Evolutionary conservation across 2,329 filamentous ascomycete species (phyloP).

Genomic region (Claviceps sp.): DNA sequence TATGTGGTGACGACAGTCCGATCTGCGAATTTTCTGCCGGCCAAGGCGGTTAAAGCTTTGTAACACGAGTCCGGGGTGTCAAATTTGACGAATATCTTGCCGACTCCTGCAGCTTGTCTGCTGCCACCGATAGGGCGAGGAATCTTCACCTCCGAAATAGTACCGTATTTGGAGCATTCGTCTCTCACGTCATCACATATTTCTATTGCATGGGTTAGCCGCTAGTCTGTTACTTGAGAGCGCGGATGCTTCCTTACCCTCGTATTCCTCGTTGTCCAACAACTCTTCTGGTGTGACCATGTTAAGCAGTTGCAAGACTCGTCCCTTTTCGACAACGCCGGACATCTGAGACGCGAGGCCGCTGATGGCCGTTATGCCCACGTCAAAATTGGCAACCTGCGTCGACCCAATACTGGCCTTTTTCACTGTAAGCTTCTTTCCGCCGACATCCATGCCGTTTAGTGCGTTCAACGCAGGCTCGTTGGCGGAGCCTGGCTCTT

Average conservation of each 20-base stretch:
- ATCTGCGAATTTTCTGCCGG: slow-evolving; percentile 90
- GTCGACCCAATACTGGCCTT: slow-evolving; percentile 88
- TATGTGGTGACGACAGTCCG: slow-evolving; percentile 93
- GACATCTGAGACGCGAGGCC: slow-evolving; percentile 88
- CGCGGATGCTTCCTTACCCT: slow-evolving; percentile 45
- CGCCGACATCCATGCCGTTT: slow-evolving; percentile 86
- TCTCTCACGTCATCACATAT: slow-evolving; percentile 90
- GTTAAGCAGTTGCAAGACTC: slow-evolving; percentile 86
- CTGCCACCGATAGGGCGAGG: slow-evolving; percentile 74
- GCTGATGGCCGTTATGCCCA: slow-evolving; percentile 95
- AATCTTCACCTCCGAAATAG: slow-evolving; percentile 78
- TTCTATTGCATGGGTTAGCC: slow-evolving; percentile 42
- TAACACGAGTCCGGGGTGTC: slow-evolving; percentile 64
- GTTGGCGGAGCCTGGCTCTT: slow-evolving; percentile 56
- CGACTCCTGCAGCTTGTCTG: slow-evolving; percentile 76
- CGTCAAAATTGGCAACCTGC: slow-evolving; percentile 84
- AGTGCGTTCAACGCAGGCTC: slow-evolving; percentile 80
- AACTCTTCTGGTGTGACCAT: slow-evolving; percentile 97
- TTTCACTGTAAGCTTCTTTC: slow-evolving; percentile 69
- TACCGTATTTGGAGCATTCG: slow-evolving; percentile 85
- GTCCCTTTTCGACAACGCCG: slow-evolving; percentile 62
- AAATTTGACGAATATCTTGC: slow-evolving; percentile 97
- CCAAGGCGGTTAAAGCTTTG: slow-evolving; percentile 77
- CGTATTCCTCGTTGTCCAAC: slow-evolving; percentile 86
- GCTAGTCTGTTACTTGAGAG: background rate